These are phyloP conservation scores for Cladochytrium replicatum DNA, from an alignment of 192 early-diverging fungal genomes.

Conservation along the genomic window DNA sequence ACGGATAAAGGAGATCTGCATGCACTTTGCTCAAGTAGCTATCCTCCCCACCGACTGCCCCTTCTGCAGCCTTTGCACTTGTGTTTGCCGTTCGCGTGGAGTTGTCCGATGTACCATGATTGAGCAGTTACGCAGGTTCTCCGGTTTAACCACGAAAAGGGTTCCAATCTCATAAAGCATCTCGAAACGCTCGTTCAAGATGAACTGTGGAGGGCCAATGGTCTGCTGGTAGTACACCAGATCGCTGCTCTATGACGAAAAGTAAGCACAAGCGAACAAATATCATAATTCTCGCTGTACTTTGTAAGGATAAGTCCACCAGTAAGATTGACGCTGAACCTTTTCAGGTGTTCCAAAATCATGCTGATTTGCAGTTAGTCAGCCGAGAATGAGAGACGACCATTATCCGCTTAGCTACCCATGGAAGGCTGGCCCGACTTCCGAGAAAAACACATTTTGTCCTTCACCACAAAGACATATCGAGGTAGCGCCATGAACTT, in stretches of 20 bases:
- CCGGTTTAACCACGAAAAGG: slow-evolving; percentile 84
- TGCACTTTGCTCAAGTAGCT: slow-evolving; percentile 73
- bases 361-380: slow-evolving; percentile 33
- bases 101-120: no score
- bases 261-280: no score
- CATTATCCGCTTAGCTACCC: no score
- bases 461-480: slow-evolving; percentile 66
- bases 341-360: slow-evolving; percentile 88
- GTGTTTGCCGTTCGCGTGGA: no score
- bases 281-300: no score
- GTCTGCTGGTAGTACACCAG: slow-evolving; percentile 88
- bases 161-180: slow-evolving; percentile 87
- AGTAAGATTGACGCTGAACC: slow-evolving; percentile 69
- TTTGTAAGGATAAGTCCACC: slow-evolving; percentile 84
- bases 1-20: slow-evolving; percentile 68
- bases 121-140: no score
- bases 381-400: no score
- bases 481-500: slow-evolving; percentile 47
- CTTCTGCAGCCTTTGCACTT: no score
- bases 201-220: slow-evolving; percentile 61
- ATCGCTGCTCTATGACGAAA: no score
- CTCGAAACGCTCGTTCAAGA: slow-evolving; percentile 75
- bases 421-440: slow-evolving; percentile 74
- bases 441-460: slow-evolving; percentile 60
- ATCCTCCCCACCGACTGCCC: slow-evolving; percentile 72